A percentile compares a stretch with the other conserved stretches of the same genome.
Conservation (phyloP, 2,329 filamentous ascomycete genomes). For the Aspergillus melleus region DNA sequence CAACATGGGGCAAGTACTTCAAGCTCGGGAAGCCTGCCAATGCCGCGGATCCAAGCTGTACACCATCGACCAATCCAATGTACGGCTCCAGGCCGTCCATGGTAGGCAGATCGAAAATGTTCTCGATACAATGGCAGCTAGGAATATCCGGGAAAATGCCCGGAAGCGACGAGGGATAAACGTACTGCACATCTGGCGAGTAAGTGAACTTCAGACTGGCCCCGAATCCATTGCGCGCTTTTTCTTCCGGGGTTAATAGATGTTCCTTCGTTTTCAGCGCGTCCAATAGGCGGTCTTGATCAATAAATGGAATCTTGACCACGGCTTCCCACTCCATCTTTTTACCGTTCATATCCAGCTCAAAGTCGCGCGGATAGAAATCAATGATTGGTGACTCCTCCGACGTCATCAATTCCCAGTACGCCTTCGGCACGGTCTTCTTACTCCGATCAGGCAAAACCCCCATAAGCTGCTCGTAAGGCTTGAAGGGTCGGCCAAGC, state of each 20-base stretch:
- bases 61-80: conserved; percentile 79
- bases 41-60: conserved; percentile 77
- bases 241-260: conserved; percentile 74
- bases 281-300: conserved; percentile 78
- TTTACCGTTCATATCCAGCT: conserved; percentile 98
- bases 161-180: conserved; percentile 82
- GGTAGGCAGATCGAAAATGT: conserved; percentile 90
- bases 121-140: conserved; percentile 88
- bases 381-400: conserved; percentile 90
- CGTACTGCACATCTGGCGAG: conserved; percentile 71
- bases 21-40: conserved; percentile 91
- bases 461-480: conserved; percentile 97
- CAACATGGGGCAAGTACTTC: conserved; percentile 80
- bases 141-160: conserved; percentile 88
- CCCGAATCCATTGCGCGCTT: conserved; percentile 82
- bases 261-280: conserved; percentile 86
- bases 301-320: conserved; percentile 98
- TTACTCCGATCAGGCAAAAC: conserved; percentile 97
- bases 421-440: conserved; percentile 84
- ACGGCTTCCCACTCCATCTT: conserved; percentile 99
- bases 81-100: conserved; percentile 87
- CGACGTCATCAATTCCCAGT: conserved; percentile 91
- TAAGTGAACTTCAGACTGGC: conserved; percentile 93
- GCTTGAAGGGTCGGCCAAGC: conserved; percentile 90
- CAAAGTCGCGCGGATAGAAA: conserved; percentile 96